Base-by-base conservation (phyloP, 2,329 filamentous ascomycete genomes). In the Lizonia empirigonia region DNA sequence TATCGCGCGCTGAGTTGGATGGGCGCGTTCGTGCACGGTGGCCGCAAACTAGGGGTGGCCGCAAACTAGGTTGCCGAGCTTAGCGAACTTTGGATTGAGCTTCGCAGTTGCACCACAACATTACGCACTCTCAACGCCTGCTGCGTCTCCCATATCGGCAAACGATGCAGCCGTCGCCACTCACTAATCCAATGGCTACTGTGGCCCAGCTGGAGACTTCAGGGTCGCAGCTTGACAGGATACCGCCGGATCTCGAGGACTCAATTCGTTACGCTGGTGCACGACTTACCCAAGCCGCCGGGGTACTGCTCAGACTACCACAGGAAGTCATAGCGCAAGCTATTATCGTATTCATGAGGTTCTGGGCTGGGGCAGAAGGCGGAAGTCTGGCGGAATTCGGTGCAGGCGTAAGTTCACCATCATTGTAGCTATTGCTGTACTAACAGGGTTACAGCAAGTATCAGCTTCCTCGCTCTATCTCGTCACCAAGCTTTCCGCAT, bases 291-390 rank as follows among this genome's bases (percentile, higher is more conserved):
- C 90, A 94, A 73, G 85, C 87, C 18, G 88, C 89, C 9, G 90
- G 90, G 23, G 81, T 95, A 41, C 82, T 97, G 15, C 81, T 99
- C 3, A 85, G 90, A 38, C 80, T 97, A 30, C 89, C 91, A 6
- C 91, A 96, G 70, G 90, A 91, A 61, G 85, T 90, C 30, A 90
- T 94, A 30, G 89, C 91, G 4, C 89, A 91, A 66, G 90, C 92
- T 3, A 90, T 92, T 67, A 85, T 97, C 32, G 75, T 94, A 0
- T 84, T 96, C 26, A 87, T 88, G 42, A 84, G 93, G 12, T 94
- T 91, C 75, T 96, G 89, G 87, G 77, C 91, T 77, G 68, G 83
- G 73, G 47, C 79, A 75, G 66, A 80, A 46, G 78, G 78, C 24
- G 78, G 77, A 5, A 80, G 78, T 60, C 60, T 80, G 15, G 67